Percentiles rank a stretch among this genome's conserved stretches.
These are phyloP conservation scores for Lactarius sanguifluus DNA, from an alignment of 768 basidiomycete species.

Conservation along the genomic window DNA sequence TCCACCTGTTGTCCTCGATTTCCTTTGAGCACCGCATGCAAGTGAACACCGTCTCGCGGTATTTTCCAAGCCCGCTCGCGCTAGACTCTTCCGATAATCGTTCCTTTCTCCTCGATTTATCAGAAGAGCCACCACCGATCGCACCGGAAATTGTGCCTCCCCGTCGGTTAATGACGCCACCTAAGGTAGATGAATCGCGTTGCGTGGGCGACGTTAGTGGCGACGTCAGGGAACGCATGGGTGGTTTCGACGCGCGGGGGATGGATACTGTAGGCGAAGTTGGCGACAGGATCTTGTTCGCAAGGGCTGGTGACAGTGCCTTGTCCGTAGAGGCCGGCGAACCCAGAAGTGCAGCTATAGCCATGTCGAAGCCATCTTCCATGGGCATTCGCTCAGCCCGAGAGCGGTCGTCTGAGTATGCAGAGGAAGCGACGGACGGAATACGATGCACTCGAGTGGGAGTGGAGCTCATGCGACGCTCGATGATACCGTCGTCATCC, in stretches of 20 bases:
- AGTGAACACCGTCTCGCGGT: slow-evolving; percentile 23
- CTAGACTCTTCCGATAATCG: slow-evolving; percentile 32
- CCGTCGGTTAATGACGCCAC: slow-evolving; percentile 29
- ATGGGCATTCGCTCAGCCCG: neutral
- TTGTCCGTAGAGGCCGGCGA: slow-evolving; percentile 23
- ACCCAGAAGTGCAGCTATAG: slow-evolving; percentile 50
- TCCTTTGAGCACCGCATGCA: slow-evolving; percentile 69
- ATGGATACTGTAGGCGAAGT: slow-evolving; percentile 38
- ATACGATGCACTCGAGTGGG: slow-evolving; percentile 30
- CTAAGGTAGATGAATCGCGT: slow-evolving; percentile 35
- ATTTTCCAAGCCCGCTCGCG: slow-evolving; percentile 14
- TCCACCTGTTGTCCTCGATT: slow-evolving; percentile 83
- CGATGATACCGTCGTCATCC: slow-evolving; percentile 32
- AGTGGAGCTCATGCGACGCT: slow-evolving; percentile 30
- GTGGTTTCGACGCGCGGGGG: slow-evolving; percentile 47
- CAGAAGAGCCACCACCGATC: slow-evolving; percentile 31
- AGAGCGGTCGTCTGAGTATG: slow-evolving; percentile 31
- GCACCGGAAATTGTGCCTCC: slow-evolving; percentile 35
- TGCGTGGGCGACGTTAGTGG: slow-evolving; percentile 51
- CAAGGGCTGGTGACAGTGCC: slow-evolving; percentile 37
- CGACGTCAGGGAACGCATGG: slow-evolving; percentile 54
- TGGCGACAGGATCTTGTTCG: slow-evolving; percentile 39
- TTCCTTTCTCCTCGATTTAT: slow-evolving; percentile 30
- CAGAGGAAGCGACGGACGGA: slow-evolving; percentile 35
- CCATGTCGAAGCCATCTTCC: slow-evolving; percentile 40